phyloP scores from a whole-genome alignment of 129 eudicot species.

The Arctium lappa region DNA sequence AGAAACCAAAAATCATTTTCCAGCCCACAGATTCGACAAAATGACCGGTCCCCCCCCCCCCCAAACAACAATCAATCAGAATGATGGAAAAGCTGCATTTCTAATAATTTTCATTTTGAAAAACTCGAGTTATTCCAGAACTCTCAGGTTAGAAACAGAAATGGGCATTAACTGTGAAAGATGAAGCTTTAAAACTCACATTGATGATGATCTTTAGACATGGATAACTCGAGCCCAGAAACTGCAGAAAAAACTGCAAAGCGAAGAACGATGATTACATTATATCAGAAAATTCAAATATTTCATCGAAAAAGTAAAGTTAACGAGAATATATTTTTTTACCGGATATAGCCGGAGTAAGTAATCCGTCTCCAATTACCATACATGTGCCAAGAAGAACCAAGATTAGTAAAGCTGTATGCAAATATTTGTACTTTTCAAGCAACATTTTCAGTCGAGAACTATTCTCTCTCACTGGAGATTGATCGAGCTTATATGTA shows the following conservation, averaged over 20 bases:
- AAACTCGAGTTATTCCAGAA: not conserved
- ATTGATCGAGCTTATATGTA: slow-evolving; percentile 70
- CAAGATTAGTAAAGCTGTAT: slow-evolving; percentile 70
- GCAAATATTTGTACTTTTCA: slow-evolving; percentile 70
- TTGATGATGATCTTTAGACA: slow-evolving; percentile 78
- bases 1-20: not conserved
- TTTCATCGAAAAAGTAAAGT: not conserved
- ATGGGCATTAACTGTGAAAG: not conserved
- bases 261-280: not conserved
- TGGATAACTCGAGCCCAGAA: slow-evolving; percentile 81
- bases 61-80: too few species aligned
- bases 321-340: not conserved
- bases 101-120: slow-evolving; percentile 5
- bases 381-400: slow-evolving; percentile 88
- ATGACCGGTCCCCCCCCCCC: slow-evolving; percentile 17
- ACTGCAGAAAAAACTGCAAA: slow-evolving; percentile 80
- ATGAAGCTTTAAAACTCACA: slow-evolving; percentile 40
- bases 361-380: slow-evolving; percentile 88
- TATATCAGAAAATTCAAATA: not conserved
- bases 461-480: slow-evolving; percentile 49
- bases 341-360: slow-evolving; percentile 86
- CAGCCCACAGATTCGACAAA: slow-evolving; percentile 16
- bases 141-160: not conserved
- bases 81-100: slow-evolving; percentile 2
- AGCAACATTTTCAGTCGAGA: slow-evolving; percentile 58